Conservation (phyloP, 805 yeast species). For the Wickerhamiella alocasiicola region DNA sequence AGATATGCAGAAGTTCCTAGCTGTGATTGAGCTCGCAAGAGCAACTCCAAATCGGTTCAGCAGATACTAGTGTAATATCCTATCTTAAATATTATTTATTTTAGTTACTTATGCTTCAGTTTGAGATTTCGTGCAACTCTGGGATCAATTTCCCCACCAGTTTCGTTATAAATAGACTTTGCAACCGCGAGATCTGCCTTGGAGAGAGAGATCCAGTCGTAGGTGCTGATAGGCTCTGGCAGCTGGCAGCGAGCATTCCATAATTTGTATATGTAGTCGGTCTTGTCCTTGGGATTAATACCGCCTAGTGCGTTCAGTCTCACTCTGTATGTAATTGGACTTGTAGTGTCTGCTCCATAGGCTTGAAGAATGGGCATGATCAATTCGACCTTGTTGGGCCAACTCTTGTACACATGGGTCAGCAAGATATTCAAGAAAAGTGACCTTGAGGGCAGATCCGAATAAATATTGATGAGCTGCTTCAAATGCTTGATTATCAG, state of each 20-base stretch:
- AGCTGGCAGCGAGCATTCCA: slow-evolving; percentile 14
- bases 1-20: no score
- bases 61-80: no score
- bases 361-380: slow-evolving; percentile 14
- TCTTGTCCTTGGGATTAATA: slow-evolving; percentile 12
- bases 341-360: slow-evolving; percentile 11
- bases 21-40: no score
- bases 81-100: no score
- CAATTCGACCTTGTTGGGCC: slow-evolving; percentile 14
- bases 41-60: no score
- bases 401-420: slow-evolving; percentile 13
- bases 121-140: neutral
- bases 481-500: slow-evolving; percentile 8
- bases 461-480: slow-evolving; percentile 12
- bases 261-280: slow-evolving; percentile 6
- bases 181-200: slow-evolving; percentile 13
- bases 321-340: slow-evolving; percentile 18
- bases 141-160: neutral
- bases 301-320: slow-evolving; percentile 17
- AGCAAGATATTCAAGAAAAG: slow-evolving; percentile 19
- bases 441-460: slow-evolving; percentile 10
- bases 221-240: slow-evolving; percentile 10
- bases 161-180: neutral
- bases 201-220: slow-evolving; percentile 21
- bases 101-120: no score